Base-by-base conservation (phyloP, 2,329 filamentous ascomycete genomes). In the Anisogramma anomala region DNA sequence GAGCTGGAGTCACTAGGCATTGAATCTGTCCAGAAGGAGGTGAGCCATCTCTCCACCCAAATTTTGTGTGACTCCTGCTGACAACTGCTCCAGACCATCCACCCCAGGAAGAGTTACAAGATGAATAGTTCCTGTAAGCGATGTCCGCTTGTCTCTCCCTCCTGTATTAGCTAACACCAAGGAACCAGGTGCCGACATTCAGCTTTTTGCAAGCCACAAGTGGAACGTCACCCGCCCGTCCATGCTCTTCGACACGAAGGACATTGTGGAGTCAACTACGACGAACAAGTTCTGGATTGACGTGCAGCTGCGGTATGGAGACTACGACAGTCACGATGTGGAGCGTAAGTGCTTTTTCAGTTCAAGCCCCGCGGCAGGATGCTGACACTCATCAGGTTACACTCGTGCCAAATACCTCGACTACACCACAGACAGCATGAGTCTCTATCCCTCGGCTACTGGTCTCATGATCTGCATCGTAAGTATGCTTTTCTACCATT, bases 231-330 rank as follows among this genome's bases (percentile, higher is more conserved):
- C 88, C 0, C 74, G 85, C 3, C 93, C 91, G 2, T 96, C 89
- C 3, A 75, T 94, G 52, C 68, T 98, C 3, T 94, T 93, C 57
- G 91, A 98, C 53, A 95, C 86, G 38, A 96, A 96, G 67, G 91
- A 98, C 58, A 78, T 83, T 14, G 94, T 96, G 57, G 89, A 93
- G 56, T 72, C 86, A 2, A 94, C 85, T 0, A 93, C 89, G 0
- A 95, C 91, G 2, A 96, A 94, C 72, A 98, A 98, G 61, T 98
- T 98, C 72, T 98, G 91, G 91, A 69, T 98, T 41, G 91, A 98
- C 65, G 85, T 98, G 32, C 91, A 98, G 58, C 70, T 98, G 42
- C 78, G 91, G 49, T 98, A 98, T 56, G 89, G 89, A 55, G 91
- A 98, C 59, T 98, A 98, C 65, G 91, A 98, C 60, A 95, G 88